A percentile compares a stretch with the other conserved stretches of the same genome.
Conservation (phyloP, 2,329 filamentous ascomycete genomes). For the Metarhizium sp. region DNA sequence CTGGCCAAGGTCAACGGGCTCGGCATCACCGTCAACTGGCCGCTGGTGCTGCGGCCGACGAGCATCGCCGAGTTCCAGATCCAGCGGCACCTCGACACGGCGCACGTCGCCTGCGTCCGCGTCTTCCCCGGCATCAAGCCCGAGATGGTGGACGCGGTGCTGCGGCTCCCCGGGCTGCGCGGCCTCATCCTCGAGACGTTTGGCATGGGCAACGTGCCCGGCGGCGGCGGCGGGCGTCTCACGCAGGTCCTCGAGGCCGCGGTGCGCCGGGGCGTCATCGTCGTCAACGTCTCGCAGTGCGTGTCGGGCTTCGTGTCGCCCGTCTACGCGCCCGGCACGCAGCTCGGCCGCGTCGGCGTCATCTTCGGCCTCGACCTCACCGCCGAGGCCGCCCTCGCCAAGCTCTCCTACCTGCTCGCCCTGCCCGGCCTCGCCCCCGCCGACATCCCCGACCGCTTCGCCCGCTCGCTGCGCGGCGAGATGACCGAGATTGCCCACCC, state of each 20-base stretch:
- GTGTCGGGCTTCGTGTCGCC: conserved; percentile 66
- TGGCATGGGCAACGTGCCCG: conserved; percentile 84
- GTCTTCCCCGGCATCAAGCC: conserved; percentile 90
- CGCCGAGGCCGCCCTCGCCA: conserved; percentile 82
- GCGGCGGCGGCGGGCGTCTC: conserved; percentile 68
- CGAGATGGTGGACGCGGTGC: conserved; percentile 83
- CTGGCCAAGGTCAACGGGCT: conserved; percentile 74
- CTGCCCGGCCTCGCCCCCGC: conserved; percentile 50
- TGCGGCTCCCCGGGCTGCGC: conserved; percentile 64
- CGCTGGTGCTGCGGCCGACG: conserved; percentile 64
- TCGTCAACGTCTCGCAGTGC: conserved; percentile 91
- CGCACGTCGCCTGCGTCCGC: conserved; percentile 81
- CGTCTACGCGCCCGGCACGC: conserved; percentile 68
- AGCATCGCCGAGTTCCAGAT: conserved; percentile 66
- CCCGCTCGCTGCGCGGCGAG: conserved; percentile 69
- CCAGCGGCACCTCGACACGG: conserved; percentile 67
- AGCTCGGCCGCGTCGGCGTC: conserved; percentile 73
- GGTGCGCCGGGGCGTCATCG: conserved; percentile 69
- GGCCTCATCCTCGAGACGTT: conserved; percentile 87
- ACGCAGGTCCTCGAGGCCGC: conserved; percentile 69
- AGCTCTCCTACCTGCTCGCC: conserved; percentile 78
- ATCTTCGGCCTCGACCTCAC: conserved; percentile 87
- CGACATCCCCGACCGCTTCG: conserved; percentile 63
- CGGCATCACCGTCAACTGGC: conserved; percentile 74
- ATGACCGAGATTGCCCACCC: conserved; percentile 67